Base-by-base conservation (phyloP, 2,329 filamentous ascomycete genomes). In the Macrophomina tecta region DNA sequence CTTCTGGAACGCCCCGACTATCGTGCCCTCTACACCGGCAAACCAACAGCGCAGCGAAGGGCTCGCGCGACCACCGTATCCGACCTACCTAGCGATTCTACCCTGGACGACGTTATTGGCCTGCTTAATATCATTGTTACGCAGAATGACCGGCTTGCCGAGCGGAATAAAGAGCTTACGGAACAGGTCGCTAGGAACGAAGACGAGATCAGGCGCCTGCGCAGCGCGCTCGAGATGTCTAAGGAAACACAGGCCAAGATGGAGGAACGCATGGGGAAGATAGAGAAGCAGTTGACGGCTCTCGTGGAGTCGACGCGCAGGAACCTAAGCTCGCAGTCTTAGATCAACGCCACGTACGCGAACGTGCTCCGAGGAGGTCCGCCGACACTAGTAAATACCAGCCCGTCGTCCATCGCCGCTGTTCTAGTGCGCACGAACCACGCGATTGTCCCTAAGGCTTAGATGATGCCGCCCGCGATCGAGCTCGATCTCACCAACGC, bases 21-120 rank as follows among this genome's bases (percentile, higher is more conserved):
- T 32, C 49, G 49, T 16, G 49, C 49, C 49, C 23, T 52, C 49
- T 28, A 52, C 11, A 52, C 28, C 49, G 5, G 49, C 28, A 52
- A 52, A 52, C 28, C 49, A 34, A 52, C 49, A 12, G 49, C 30
- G 30, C 49, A 52, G 28, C 30, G 49, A 52, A 52, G 12, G 49
- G 28, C 49, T 52, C 28, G 49, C 49, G 30, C 49, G 49, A 52
- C 9, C 28, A n/a, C 49, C 49, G 28, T 32, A 52, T 32, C 46
- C 46, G 46, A 49, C 8, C 46, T 11, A 28, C 12, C 46, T 30
- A 1, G 18, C 49, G 30, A 53, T 53, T 32, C 49, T 28, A 53
- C 12, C 28, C 30, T 53, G 4, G 49, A 36, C 49, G 30, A 53
- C 14, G 49, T 53, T 4, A 53, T 36, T n/a, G 28, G 49, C 28